Percentiles rank a stretch among this genome's conserved stretches.
Evolutionary conservation across 2,329 filamentous ascomycete genomes (phyloP).

Genomic region (Trichoderma polysporum): DNA sequence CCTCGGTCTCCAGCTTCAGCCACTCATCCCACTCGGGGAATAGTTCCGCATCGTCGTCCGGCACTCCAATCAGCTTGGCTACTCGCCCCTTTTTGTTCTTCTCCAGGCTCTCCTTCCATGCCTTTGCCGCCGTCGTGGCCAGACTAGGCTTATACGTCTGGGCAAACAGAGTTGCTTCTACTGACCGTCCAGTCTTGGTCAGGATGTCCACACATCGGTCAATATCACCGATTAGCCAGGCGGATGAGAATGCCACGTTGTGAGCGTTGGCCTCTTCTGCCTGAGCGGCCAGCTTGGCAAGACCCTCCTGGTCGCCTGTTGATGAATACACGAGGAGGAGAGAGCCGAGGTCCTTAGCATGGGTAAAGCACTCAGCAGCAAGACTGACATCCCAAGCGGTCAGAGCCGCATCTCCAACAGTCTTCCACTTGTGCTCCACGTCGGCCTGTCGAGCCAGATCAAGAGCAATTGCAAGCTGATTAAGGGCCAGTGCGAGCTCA

Average conservation of each 20-base stretch:
- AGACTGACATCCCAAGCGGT: conserved; percentile 81
- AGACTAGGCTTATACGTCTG: conserved; percentile 93
- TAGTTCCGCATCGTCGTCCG: conserved; percentile 78
- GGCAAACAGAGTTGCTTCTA: conserved; percentile 87
- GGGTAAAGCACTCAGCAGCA: conserved; percentile 88
- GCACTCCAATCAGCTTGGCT: conserved; percentile 77
- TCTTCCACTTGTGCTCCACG: conserved; percentile 98
- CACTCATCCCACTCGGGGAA: conserved; percentile 98
- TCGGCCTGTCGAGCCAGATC: conserved; percentile 80
- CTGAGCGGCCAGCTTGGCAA: conserved; percentile 69
- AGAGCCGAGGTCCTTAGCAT: conserved; percentile 87
- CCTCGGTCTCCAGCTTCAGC: conserved; percentile 74
- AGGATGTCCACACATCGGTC: conserved; percentile 79
- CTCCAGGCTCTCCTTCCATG: conserved; percentile 84
- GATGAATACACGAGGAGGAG: conserved; percentile 85
- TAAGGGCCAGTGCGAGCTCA: conserved; percentile 80
- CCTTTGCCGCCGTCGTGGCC: conserved; percentile 63
- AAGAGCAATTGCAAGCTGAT: conserved; percentile 80
- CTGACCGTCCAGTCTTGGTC: conserved; percentile 71
- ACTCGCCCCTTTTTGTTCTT: conserved; percentile 84
- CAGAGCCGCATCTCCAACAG: conserved; percentile 87
- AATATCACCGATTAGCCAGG: conserved; percentile 84
- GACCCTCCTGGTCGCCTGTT: conserved; percentile 73
- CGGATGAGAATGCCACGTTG: conserved; percentile 88
- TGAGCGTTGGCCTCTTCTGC: conserved; percentile 76